Evolutionary conservation across 2,329 filamentous ascomycete genomes (phyloP), one percentile per base, ranked within the genome.

Genomic region (Arthrinium puccinioides): DNA sequence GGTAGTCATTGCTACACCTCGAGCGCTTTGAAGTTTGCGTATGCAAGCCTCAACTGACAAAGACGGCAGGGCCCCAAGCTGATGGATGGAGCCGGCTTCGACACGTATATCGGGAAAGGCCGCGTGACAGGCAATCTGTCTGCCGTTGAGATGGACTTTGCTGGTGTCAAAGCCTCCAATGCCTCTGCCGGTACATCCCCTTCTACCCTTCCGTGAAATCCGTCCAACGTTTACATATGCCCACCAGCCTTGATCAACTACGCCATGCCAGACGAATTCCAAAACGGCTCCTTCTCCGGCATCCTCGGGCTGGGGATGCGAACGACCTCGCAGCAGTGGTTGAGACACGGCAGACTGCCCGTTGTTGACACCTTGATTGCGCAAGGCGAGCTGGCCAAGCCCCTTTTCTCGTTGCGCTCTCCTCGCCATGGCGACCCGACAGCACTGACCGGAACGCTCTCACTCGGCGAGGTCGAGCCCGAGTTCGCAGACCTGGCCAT

Each of bases 401-500:
- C 35, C 10, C 35, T 37, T 11, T 37, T 37, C 19, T 37, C 35
- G 5, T n/a, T 37, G 21, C 26, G 35, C 10, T 37, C 28, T 10
- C 35, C 35, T 9, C 28, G 35, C 16, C 14, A 23, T n/a, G 35
- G 26, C 14, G 28, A 37, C 15, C 35, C 35, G 11, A 20, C 24
- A 14, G 35, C 27, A 4, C 21, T 18, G 13, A 29, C 21, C 18
- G 35, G 35, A 6, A 16, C 10, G 9, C 14, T 37, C 14, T 25
- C 28, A 10, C 20, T 37, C 5, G 28, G 35, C 5, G 25, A 31
- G 24, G 28, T 37, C 4, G 35, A 37, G 19, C 7, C 11, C 9
- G 21, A 37, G 20, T 37, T 13, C 20, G 15, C 7, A 15, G 10
- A 21, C 14, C 27, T 23, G 9, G 26, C 21, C 5, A 37, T 24